Percentiles rank a stretch among this genome's conserved stretches.
Conservation (phyloP, 2,329 filamentous ascomycete species). For the Sporothrix inflata region DNA sequence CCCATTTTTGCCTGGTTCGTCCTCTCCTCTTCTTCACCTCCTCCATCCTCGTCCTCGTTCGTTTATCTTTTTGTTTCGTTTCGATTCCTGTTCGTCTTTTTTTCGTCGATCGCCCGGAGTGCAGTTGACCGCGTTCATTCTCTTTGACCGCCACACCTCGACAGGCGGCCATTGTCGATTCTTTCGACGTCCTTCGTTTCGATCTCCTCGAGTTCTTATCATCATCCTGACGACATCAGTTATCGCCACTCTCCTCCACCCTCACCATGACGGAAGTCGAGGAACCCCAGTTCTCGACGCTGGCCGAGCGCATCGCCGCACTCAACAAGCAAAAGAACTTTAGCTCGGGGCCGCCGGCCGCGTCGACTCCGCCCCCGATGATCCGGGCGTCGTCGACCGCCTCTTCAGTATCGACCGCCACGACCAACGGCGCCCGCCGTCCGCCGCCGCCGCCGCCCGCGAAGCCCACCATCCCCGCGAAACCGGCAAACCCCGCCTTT, state of each 20-base stretch:
- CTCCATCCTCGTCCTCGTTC: not conserved
- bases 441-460: conserved; percentile 11
- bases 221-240: not conserved
- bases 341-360: conserved; percentile 29
- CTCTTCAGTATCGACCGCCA: not conserved
- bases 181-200: not conserved
- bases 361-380: conserved; percentile 36
- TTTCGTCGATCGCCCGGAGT: not conserved
- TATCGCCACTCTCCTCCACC: not conserved
- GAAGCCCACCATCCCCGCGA: not conserved
- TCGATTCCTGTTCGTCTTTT: not conserved
- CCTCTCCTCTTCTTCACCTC: not conserved
- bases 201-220: not conserved
- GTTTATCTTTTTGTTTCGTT: not conserved
- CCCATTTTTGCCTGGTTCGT: not conserved
- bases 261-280: conserved; percentile 61
- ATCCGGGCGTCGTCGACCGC: not conserved
- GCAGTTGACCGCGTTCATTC: not conserved
- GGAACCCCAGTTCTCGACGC: conserved; percentile 63
- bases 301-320: conserved; percentile 66
- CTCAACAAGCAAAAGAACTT: conserved; percentile 66
- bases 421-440: conserved; percentile 5
- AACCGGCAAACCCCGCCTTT: conserved; percentile 30
- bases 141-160: not conserved
- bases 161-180: not conserved